A percentile compares a stretch with the other conserved stretches of the same genome.
Evolutionary conservation across 106 monocot genomes (phyloP).

Genomic region (Phalaenopsis equestris): DNA sequence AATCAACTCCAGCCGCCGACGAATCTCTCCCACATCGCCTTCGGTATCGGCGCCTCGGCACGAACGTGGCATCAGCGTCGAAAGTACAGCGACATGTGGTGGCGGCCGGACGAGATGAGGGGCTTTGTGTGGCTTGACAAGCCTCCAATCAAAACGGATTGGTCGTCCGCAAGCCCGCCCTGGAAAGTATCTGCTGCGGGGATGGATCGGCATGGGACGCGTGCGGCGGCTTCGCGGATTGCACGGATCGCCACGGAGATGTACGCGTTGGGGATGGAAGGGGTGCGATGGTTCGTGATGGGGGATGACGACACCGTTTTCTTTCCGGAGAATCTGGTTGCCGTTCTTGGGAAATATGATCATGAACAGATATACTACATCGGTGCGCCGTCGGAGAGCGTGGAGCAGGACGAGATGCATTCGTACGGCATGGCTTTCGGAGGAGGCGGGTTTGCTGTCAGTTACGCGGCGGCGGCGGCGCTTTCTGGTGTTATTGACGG

Average conservation of each 20-base stretch:
- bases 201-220: slow-evolving; percentile 34
- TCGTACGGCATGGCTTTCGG: slow-evolving; percentile 88
- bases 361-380: slow-evolving; percentile 70
- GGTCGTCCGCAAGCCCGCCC: slow-evolving; percentile 41
- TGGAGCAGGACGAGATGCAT: slow-evolving; percentile 69
- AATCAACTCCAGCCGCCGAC: slow-evolving; percentile 20
- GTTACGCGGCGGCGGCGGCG: slow-evolving; percentile 46
- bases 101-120: slow-evolving; percentile 32
- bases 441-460: slow-evolving; percentile 81
- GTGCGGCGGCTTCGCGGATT: slow-evolving; percentile 54
- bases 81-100: slow-evolving; percentile 70
- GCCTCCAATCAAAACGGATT: slow-evolving; percentile 13
- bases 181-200: slow-evolving; percentile 32
- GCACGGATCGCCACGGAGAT: slow-evolving; percentile 53
- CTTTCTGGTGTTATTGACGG: slow-evolving; percentile 37
- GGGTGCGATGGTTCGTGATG: slow-evolving; percentile 79
- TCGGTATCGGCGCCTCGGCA: slow-evolving; percentile 62
- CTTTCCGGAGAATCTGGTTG: slow-evolving; percentile 65
- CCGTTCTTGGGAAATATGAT: slow-evolving; percentile 65
- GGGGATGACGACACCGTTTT: slow-evolving; percentile 96
- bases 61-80: slow-evolving; percentile 45
- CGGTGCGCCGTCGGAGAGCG: slow-evolving; percentile 71
- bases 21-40: slow-evolving; percentile 59
- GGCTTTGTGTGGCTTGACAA: slow-evolving; percentile 71
- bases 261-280: slow-evolving; percentile 11